Conservation (phyloP, 2,329 filamentous ascomycete species). For the Fusarium palustre region DNA sequence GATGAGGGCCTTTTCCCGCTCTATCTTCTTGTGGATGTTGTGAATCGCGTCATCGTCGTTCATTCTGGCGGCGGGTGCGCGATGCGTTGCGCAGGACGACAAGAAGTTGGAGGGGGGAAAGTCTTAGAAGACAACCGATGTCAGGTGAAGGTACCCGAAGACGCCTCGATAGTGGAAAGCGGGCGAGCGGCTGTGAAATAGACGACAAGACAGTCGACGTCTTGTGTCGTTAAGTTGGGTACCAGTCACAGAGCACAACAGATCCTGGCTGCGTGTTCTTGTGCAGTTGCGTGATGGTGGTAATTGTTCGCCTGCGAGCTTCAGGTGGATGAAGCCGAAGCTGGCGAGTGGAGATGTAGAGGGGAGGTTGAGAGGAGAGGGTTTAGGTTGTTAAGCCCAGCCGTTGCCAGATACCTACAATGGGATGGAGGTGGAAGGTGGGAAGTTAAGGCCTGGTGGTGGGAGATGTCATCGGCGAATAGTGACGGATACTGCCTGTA, state of each 20-base stretch:
- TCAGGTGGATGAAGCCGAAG: constrained; percentile 35
- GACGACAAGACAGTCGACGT: constrained; percentile 32
- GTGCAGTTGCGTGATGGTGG: constrained; percentile 19
- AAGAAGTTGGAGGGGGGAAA: constrained; percentile 19
- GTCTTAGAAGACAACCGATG: constrained; percentile 31
- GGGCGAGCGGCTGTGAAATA: constrained; percentile 22
- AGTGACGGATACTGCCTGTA: constrained; percentile 5
- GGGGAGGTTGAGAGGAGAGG: constrained; percentile 30
- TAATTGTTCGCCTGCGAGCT: constrained; percentile 29
- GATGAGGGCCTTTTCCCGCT: constrained; percentile 95
- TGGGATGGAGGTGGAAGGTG: constrained; percentile 16
- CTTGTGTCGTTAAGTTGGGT: constrained; percentile 29
- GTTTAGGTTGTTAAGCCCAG: constrained; percentile 36
- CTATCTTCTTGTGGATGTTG: constrained; percentile 96
- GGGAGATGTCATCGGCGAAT: constrained; percentile 11
- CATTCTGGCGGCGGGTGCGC: constrained; percentile 63
- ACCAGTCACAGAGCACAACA: constrained; percentile 16
- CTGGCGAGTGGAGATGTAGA: constrained; percentile 33
- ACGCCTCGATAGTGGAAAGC: constrained; percentile 24
- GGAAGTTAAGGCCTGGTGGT: background rate
- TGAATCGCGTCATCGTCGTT: constrained; percentile 74
- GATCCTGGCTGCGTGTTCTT: constrained; percentile 23
- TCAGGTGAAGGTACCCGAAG: constrained; percentile 28
- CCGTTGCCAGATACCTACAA: constrained; percentile 19
- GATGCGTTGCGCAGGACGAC: constrained; percentile 55